Evolutionary conservation across 805 yeast genomes (phyloP), one percentile per base, ranked within the genome.

Genomic region (Pichia gijzeniarum): DNA sequence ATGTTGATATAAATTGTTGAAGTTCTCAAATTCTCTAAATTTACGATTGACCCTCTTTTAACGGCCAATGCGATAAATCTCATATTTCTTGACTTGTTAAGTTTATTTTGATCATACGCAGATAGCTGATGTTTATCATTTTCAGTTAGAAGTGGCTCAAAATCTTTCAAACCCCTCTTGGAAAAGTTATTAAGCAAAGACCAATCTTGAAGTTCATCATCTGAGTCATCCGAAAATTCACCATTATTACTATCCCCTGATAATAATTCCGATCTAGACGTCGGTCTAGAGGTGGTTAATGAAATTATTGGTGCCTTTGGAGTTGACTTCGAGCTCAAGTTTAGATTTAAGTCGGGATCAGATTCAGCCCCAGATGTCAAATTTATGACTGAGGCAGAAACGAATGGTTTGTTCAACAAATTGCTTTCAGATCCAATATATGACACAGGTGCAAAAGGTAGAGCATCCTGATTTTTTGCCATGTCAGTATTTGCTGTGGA

Each of bases 161-260:
- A 85, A 53, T 86, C 95, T 59, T 90, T 90, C 47, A 80, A 89
- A 2, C 96, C 95, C 49, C 91, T 67, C 52, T 79, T 83, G 2
- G 90, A 90, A 1, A 81, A 38, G 35, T 49, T 45, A 14, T 46
- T 30, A 39, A 70, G 48, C 48, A 63, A 58, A 10, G 72, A 65
- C 85, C 85, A 80, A 50, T 79, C 82, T 49, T 73, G 79, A 5
- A 64, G 54, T 36, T 68, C 72, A 37, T 76, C 82, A 27, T 60
- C 63, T 38, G 68, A 73, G 8, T 64, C 69, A 17, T 64, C 70
- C 3, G 54, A 51, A 28, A 48, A 48, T 25, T 46, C 50, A n/a
- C 28, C 10, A 25, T 13, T 32, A 20, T 19, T 42, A 18, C 27
- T 30, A 38, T 45, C 41, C 34, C 40, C 17, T 13, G 44, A 45